Base-by-base conservation (phyloP, 495 filamentous ascomycete genomes). In the Podospora anserina region DNA sequence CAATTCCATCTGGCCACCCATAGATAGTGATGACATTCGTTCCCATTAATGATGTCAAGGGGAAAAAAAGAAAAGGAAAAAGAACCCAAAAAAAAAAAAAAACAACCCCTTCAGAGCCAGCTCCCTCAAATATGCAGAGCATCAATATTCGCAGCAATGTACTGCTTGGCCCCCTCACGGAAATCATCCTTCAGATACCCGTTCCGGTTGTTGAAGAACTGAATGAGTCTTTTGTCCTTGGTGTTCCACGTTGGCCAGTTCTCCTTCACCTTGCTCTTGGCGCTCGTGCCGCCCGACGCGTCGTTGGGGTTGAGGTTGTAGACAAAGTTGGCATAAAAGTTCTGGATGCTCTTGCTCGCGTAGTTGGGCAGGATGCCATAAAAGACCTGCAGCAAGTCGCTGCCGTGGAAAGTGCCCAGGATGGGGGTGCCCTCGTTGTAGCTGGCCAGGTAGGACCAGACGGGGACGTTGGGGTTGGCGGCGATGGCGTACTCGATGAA, bases 321-420 rank as follows among this genome's bases (percentile, higher is more conserved):
- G 3, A 91, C 75, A 73, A 92, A 92, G 49, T 83, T 86, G 68
- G 89, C 72, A 63, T 89, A 92, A 70, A 90, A 91, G 39, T 80
- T 80, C 66, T 88, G 85, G 67, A 89, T 84, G 30, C 84, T 78
- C 39, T 69, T 74, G 61, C 85, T 84, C n/a, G 87, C 88, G 63
- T 88, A 86, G 78, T 90, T 86, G 15, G 87, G 84, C 30, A 84
- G 71, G 39, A 88, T 76, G 0, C 86, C 87, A 69, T 86, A 87
- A 67, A 90, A 90, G 0, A 91, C 85, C 73, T 88, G 89, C 13
- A 88, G 65, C 6, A 92, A 69, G 68, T 93, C 91, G 16, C 81
- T 84, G 23, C 81, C 88, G 77, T 93, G 91, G 79, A 90, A 91
- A 0, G 90, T 92, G 13, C 91, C 91, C 0, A 92, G 72, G 59